Evolutionary conservation across 139 green algal species (phyloP).

Genomic region (Yamagishiella unicocca): DNA sequence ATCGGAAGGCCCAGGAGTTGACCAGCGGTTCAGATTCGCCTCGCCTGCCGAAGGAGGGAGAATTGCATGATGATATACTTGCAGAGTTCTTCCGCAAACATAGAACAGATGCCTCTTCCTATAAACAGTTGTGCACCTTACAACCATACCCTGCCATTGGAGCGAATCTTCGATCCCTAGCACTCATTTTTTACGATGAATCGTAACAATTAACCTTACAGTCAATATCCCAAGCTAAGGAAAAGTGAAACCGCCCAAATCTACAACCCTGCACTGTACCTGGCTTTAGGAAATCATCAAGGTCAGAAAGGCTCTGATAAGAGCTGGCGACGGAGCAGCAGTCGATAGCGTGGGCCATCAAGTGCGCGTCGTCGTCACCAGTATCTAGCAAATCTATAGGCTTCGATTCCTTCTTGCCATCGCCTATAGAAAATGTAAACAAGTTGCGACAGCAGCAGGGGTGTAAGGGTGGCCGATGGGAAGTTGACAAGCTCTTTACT

Average conservation of each 20-base stretch:
- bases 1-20: neutral
- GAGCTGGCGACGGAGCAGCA: conserved; percentile 18
- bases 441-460: neutral
- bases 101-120: neutral
- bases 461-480: neutral
- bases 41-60: conserved; percentile 1
- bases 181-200: neutral
- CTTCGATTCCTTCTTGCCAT: neutral
- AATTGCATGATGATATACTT: neutral
- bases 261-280: neutral
- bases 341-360: conserved; percentile 32
- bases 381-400: neutral
- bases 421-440: neutral
- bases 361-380: neutral
- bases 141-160: neutral
- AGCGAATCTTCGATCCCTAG: neutral
- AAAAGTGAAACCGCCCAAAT: neutral
- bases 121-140: neutral
- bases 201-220: neutral
- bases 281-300: conserved; percentile 35
- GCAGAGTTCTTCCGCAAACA: neutral
- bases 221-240: neutral
- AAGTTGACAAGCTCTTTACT: no score
- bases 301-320: conserved; percentile 27
- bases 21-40: neutral